Conservation (phyloP, 2,329 filamentous ascomycete species). For the Exophiala viscosa region DNA sequence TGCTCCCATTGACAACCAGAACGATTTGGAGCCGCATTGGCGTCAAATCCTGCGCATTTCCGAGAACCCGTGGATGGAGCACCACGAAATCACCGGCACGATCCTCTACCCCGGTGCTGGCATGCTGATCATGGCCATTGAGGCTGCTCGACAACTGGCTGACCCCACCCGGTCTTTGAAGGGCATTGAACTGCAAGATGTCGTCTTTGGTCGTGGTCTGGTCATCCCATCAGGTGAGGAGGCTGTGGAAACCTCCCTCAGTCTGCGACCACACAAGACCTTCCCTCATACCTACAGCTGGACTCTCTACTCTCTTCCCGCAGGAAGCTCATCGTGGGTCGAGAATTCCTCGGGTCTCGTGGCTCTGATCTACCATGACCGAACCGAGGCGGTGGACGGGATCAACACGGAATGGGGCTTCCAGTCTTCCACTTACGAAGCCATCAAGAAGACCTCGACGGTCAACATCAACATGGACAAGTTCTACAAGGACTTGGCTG, state of each 20-base stretch:
- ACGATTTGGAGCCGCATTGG: conserved; percentile 28
- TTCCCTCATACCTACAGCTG: background rate
- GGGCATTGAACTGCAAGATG: conserved; percentile 17
- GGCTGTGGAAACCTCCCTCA: conserved; percentile 19
- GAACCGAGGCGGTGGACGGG: conserved; percentile 5
- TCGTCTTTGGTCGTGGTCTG: conserved; percentile 12
- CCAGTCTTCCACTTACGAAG: background rate
- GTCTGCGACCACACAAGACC: conserved; percentile 11
- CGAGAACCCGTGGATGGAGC: conserved; percentile 32
- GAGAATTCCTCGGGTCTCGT: conserved; percentile 9
- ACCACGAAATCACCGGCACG: conserved; percentile 29
- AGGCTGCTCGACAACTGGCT: conserved; percentile 11
- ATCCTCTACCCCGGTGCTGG: conserved; percentile 33
- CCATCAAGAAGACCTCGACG: conserved; percentile 2
- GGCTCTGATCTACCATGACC: background rate
- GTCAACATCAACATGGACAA: conserved; percentile 19
- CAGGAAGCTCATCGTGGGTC: background rate
- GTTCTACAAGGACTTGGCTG: conserved; percentile 30
- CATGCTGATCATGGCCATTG: conserved; percentile 29
- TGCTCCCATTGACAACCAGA: background rate
- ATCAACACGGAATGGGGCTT: background rate
- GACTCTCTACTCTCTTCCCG: conserved; percentile 9
- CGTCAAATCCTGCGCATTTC: conserved; percentile 30
- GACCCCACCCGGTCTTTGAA: background rate
- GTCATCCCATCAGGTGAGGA: conserved; percentile 11